Evolutionary conservation across 495 filamentous ascomycete species (phyloP).

Genomic region (Annulohypoxylon moriforme): DNA sequence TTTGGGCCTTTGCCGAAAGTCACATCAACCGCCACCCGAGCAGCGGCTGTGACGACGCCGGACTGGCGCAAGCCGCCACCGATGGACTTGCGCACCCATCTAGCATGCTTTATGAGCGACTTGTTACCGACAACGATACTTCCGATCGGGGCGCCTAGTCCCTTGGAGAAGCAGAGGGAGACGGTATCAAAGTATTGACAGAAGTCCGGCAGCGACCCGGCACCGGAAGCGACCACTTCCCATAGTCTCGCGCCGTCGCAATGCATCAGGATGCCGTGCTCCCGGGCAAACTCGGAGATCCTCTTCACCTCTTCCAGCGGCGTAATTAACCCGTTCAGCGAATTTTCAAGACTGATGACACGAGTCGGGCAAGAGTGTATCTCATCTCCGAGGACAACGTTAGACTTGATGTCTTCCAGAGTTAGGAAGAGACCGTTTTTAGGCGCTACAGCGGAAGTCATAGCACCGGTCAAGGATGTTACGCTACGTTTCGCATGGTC

Average conservation of each 20-base stretch:
- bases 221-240: conserved; percentile 71
- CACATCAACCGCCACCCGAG: conserved; percentile 69
- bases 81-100: conserved; percentile 82
- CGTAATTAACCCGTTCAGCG: conserved; percentile 77
- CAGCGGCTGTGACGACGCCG: conserved; percentile 69
- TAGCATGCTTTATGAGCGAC: conserved; percentile 70
- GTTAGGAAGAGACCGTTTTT: conserved; percentile 75
- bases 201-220: conserved; percentile 71
- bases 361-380: conserved; percentile 73
- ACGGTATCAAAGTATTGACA: conserved; percentile 77
- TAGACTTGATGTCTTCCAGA: conserved; percentile 72
- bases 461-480: conserved; percentile 66
- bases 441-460: conserved; percentile 65
- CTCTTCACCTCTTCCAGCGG: conserved; percentile 71
- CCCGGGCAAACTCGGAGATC: conserved; percentile 73
- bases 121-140: conserved; percentile 74
- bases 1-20: conserved; percentile 69
- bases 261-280: conserved; percentile 74
- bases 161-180: conserved; percentile 84
- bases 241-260: conserved; percentile 85
- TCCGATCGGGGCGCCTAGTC: conserved; percentile 83
- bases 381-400: conserved; percentile 54
- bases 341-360: conserved; percentile 83
- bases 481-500: conserved; percentile 49
- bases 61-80: conserved; percentile 82